Evolutionary conservation across 139 green algal genomes (phyloP).

Genomic region (Closterium sp.): DNA sequence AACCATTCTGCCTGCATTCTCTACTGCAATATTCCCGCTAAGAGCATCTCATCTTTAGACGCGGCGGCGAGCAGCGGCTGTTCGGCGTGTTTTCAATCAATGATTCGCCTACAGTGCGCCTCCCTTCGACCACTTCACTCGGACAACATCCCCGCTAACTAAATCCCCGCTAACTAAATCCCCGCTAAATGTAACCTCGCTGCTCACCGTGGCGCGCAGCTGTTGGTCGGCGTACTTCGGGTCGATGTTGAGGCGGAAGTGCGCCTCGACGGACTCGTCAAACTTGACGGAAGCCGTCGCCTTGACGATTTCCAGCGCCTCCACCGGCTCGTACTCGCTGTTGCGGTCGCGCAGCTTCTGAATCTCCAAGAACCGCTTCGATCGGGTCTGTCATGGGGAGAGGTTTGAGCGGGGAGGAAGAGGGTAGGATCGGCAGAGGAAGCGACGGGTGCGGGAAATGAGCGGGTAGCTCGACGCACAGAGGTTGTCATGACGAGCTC

Average conservation of each 20-base stretch:
- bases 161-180: not conserved
- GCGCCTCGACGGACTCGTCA: conserved; percentile 92
- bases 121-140: conserved; percentile 41
- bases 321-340: conserved; percentile 37
- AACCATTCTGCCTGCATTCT: too few species aligned
- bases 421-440: too few species aligned
- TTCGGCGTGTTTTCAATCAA: too few species aligned
- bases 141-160: too few species aligned
- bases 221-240: conserved; percentile 98
- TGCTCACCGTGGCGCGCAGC: conserved; percentile 88
- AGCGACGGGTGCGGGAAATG: too few species aligned
- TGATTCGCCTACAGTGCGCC: conserved; percentile 85
- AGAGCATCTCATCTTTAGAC: not conserved
- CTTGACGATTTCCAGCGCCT: conserved; percentile 50
- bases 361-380: conserved; percentile 42
- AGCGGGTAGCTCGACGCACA: too few species aligned
- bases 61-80: conserved; percentile 98
- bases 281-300: conserved; percentile 86
- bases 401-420: too few species aligned
- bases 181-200: too few species aligned
- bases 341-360: conserved; percentile 22
- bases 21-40: too few species aligned
- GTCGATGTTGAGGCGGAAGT: conserved; percentile 85
- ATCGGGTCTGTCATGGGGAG: conserved; percentile 24
- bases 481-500: too few species aligned